phyloP scores from a whole-genome alignment of 179 eudicot species.

The Beta corolliflora region DNA sequence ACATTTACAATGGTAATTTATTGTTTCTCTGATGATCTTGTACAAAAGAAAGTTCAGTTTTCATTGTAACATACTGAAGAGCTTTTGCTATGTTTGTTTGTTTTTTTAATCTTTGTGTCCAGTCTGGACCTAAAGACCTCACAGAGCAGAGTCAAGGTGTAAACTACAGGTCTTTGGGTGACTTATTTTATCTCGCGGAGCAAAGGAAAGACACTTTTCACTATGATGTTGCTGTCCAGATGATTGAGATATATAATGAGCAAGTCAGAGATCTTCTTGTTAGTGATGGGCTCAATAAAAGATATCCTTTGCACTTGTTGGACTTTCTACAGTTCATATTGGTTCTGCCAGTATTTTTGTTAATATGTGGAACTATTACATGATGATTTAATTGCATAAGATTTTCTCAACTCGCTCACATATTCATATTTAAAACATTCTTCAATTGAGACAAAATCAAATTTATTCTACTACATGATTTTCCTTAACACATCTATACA shows the following conservation, averaged over 20 bases:
- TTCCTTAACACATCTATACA: conserved; percentile 61
- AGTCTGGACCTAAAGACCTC: conserved; percentile 87
- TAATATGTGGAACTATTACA: not conserved
- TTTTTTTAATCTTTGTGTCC: conserved; percentile 18
- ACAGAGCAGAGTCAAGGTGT: conserved; percentile 85
- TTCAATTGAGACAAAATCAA: not conserved
- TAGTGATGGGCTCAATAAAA: conserved; percentile 70
- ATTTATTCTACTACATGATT: not conserved
- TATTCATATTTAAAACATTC: not conserved
- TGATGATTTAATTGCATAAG: not conserved
- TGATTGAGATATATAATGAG: conserved; percentile 97
- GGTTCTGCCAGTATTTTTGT: not conserved
- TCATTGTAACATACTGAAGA: conserved; percentile 10
- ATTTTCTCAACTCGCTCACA: not conserved
- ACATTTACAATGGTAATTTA: conserved; percentile 81
- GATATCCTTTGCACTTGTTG: conserved; percentile 70
- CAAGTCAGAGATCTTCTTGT: conserved; percentile 96
- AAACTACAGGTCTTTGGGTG: conserved; percentile 86
- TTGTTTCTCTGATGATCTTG: not conserved
- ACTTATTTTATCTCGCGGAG: conserved; percentile 79
- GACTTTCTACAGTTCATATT: not conserved
- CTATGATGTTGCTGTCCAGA: conserved; percentile 93
- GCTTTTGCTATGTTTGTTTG: too few relatives aligned
- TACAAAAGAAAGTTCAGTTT: not conserved
- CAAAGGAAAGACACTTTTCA: conserved; percentile 71